These are phyloP conservation scores for Astragalus membranaceus DNA, from an alignment of 306 rosid genomes.

Conservation along the genomic window DNA sequence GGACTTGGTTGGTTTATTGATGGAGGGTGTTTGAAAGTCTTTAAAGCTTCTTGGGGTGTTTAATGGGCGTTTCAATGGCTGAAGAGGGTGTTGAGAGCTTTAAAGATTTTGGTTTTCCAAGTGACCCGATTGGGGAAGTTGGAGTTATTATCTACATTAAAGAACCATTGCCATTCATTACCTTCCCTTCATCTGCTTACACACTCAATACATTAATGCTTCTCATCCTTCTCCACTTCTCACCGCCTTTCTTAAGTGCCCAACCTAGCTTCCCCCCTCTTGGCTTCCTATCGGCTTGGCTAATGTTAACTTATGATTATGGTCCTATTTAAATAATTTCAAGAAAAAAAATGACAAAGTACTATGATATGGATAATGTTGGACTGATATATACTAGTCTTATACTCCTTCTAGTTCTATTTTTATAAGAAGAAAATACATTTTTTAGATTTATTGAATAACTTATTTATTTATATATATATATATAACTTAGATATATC, in stretches of 20 bases:
- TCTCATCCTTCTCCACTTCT: conserved; percentile 29
- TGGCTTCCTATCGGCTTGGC: not conserved
- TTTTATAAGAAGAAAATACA: too few species aligned
- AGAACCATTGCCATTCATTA: conserved; percentile 40
- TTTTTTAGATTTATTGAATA: too few species aligned
- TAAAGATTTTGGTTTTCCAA: conserved; percentile 37
- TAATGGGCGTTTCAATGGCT: conserved; percentile 47
- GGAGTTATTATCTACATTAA: conserved; percentile 62
- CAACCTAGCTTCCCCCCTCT: not conserved
- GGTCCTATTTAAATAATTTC: too few species aligned
- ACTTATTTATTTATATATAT: too few species aligned
- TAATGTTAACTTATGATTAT: not conserved
- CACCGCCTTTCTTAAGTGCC: conserved; percentile 55
- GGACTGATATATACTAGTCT: too few species aligned
- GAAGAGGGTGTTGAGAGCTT: conserved; percentile 72
- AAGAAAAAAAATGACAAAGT: too few species aligned
- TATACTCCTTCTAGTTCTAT: too few species aligned
- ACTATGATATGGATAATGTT: too few species aligned
- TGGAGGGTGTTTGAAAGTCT: conserved; percentile 38
- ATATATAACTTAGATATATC: too few species aligned
- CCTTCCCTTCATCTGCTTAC: conserved; percentile 58
- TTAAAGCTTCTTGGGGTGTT: conserved; percentile 32
- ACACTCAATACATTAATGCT: conserved; percentile 49
- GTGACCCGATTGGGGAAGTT: conserved; percentile 59
- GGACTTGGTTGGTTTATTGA: conserved; percentile 38